Base-by-base conservation (phyloP, 2,329 filamentous ascomycete genomes). In the Colletotrichum limetticola region DNA sequence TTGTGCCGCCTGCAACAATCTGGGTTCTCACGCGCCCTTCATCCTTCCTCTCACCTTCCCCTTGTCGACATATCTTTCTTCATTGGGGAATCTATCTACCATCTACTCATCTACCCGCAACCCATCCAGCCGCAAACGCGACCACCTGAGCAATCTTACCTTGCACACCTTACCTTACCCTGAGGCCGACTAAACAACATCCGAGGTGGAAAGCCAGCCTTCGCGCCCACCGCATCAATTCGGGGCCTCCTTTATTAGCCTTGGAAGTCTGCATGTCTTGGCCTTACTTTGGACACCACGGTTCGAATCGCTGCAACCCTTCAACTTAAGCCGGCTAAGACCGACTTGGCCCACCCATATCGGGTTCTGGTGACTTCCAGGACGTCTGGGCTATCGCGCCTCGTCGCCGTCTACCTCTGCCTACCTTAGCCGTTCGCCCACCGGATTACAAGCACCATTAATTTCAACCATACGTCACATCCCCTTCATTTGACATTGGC, bases 1-100 rank as follows among this genome's bases (percentile, higher is more conserved):
- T 68, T 35, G 56, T 68, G 64, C 46, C 64, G 68, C 68, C 56
- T 35, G 35, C 68, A 32, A 56, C 68, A 26, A 37, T 16, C 35
- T 30, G 19, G 42, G 42, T 61, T 24, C 30, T 60, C 64, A 60
- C 52, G 19, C 56, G 53, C 37, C 32, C 35, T n/a, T 49, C 42
- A n/a, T 11, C 5, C 7, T 32, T 67, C 24, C 52, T 49, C 14
- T 53, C 37, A 30, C 58, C n/a, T 26, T 71, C 53, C 24, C 53
- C 37, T 37, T 71, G 30, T 56, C 57, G 56, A 60, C 42, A 59
- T 32, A 32, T 22, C 28, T 49, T 26, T 66, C 12, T 46, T 22
- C 7, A 16, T 59, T 59, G 9, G 26, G 55, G 32, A 19, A 56
- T 24, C 19, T 35, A 22, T 49, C 42, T 49, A 49, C 19, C 42